Evolutionary conservation across 208 protist species (phyloP), one percentile per base, ranked within the genome.

Genomic region (Trypanosoma conorhini): DNA sequence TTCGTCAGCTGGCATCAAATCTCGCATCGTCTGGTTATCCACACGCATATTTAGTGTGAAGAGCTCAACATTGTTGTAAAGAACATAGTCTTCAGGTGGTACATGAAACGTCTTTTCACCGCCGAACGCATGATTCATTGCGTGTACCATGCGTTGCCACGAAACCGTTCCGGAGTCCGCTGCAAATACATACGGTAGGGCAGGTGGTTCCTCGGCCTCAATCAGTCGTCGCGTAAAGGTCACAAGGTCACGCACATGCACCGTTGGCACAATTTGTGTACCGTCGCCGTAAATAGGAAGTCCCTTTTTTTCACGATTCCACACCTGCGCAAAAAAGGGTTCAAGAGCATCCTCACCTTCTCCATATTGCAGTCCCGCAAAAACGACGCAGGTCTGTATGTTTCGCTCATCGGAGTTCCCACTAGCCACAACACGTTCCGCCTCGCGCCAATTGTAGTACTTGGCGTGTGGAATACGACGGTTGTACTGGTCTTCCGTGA

Each of bases 401-500:
- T 85, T 87, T 0, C 88, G 81, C 1, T 89, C 87, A 15, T 89
- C 83, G 38, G 82, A 89, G 67, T 90, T 83, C 1, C 85, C 88
- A 4, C 82, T 77, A 28, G 91, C 90, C n/a, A 95, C 87, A 13
- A 90, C 81, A 62, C 93, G 95, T 82, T 98, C 97, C 12, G 94
- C 93, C 56, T 98, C 90, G 26, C 93, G 86, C 81, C 88, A 97
- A 72, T 84, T 89, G 68, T 88, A 85, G 76, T 97, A 98, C 62
- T 95, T 91, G 31, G 90, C 76, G 75, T 98, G 96, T 13, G 96
- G 91, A 61, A 96, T 83, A 33, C 96, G 87, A n/a, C 90, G 85
- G 73, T 96, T 94, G 81, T 89, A 98, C 72, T 97, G 90, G 51
- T 98, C 96, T 80, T 98, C 96, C 12, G 91, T 96, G 19, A 98